Conservation (phyloP, 2,329 filamentous ascomycete species). For the Rosellinia necatrix region DNA sequence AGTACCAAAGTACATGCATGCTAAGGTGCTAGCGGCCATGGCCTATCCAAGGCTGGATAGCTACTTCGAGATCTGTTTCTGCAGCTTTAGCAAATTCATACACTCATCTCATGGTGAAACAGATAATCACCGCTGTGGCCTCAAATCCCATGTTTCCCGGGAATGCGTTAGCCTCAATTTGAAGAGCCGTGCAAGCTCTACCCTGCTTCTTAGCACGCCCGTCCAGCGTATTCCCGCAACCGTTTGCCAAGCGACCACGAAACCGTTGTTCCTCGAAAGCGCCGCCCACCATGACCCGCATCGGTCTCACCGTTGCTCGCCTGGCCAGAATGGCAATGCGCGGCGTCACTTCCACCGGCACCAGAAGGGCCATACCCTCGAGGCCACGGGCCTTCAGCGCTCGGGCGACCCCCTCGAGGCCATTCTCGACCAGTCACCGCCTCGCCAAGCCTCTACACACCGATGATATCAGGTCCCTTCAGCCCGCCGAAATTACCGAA, state of each 20-base stretch:
- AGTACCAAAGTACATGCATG: too few species aligned
- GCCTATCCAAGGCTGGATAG: too few species aligned
- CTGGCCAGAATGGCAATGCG: slow-evolving; percentile 46
- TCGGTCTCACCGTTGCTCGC: slow-evolving; percentile 42
- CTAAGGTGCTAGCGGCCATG: too few species aligned
- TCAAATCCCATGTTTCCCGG: not conserved
- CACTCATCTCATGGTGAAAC: not conserved
- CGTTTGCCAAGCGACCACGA: not conserved
- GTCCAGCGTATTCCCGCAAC: not conserved
- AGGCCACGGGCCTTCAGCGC: slow-evolving; percentile 17
- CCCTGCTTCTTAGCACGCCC: not conserved
- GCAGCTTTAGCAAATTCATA: not conserved
- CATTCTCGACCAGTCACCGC: slow-evolving; percentile 45
- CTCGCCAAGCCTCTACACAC: slow-evolving; percentile 47
- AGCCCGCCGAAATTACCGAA: slow-evolving; percentile 67
- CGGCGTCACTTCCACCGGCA: slow-evolving; percentile 31
- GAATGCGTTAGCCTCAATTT: slow-evolving; percentile 13
- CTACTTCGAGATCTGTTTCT: not conserved
- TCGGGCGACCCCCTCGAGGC: slow-evolving; percentile 13
- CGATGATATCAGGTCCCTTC: slow-evolving; percentile 35
- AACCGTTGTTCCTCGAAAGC: not conserved
- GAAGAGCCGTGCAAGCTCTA: slow-evolving; percentile 8
- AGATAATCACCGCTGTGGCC: not conserved
- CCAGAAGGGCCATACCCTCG: slow-evolving; percentile 29
- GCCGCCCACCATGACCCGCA: slow-evolving; percentile 39